A percentile compares a stretch with the other conserved stretches of the same genome.
Evolutionary conservation across 306 rosid genomes (phyloP).

Genomic region (Vigna hirtella): DNA sequence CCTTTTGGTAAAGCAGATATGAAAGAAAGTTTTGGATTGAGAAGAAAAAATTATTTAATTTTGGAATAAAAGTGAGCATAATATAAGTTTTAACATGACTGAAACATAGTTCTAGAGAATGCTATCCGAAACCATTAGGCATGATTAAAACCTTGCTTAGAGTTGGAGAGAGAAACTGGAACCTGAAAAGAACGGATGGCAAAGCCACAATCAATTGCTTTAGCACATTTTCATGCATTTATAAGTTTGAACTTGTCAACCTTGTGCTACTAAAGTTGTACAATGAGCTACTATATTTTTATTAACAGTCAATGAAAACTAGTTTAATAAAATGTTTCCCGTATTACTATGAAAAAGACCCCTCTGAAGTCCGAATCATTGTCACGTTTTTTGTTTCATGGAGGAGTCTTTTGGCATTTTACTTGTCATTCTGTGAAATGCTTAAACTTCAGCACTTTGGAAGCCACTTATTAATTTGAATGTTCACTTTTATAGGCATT

Average conservation of each 20-base stretch:
- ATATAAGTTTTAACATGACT: background rate
- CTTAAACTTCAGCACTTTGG: constrained; percentile 22
- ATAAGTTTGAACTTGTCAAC: constrained; percentile 7
- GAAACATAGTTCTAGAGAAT: constrained; percentile 21
- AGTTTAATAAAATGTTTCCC: constrained; percentile 11
- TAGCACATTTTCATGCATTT: constrained; percentile 1
- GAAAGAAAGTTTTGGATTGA: constrained; percentile 14
- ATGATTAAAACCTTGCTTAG: constrained; percentile 8
- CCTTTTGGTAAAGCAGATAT: constrained; percentile 16
- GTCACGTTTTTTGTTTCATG: constrained; percentile 16
- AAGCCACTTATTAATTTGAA: constrained; percentile 15
- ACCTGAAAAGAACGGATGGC: background rate
- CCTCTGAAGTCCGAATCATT: constrained; percentile 22
- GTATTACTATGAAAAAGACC: background rate
- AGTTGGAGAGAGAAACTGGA: constrained; percentile 25
- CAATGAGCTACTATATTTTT: constrained; percentile 12
- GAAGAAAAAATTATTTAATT: constrained; percentile 26
- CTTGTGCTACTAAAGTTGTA: constrained; percentile 10
- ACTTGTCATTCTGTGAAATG: constrained; percentile 19
- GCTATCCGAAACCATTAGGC: constrained; percentile 18
- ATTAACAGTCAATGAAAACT: constrained; percentile 1
- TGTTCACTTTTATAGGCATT: constrained; percentile 65
- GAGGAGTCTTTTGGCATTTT: constrained; percentile 25
- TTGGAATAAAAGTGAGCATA: constrained; percentile 21
- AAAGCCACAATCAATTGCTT: constrained; percentile 16